Conservation (phyloP, 2,329 filamentous ascomycete species). For the Colletotrichum orchidophilum region DNA sequence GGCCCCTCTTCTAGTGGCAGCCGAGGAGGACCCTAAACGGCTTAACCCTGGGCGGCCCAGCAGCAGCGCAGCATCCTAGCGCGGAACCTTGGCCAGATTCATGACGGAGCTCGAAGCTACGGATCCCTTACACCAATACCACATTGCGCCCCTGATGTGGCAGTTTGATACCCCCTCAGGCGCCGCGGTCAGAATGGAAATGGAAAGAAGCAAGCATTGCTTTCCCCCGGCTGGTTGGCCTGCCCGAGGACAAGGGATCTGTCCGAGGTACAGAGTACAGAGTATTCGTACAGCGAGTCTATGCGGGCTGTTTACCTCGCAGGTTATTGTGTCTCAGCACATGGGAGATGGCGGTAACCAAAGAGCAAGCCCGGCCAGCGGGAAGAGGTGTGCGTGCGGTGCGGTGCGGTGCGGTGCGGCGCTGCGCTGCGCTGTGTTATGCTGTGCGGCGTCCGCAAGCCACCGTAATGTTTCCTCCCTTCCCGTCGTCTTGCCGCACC, state of each 20-base stretch:
- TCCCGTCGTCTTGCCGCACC: conserved; percentile 21
- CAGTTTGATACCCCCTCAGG: background rate
- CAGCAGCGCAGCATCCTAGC: background rate
- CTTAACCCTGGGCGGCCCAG: background rate
- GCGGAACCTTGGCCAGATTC: conserved; percentile 7
- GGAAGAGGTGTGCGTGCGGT: background rate
- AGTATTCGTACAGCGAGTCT: background rate
- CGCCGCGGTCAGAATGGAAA: background rate
- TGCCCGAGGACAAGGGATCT: background rate
- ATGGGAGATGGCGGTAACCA: too few relatives aligned
- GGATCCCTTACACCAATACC: background rate
- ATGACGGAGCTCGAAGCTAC: background rate
- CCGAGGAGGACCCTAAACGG: conserved; percentile 15
- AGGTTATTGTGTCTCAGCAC: background rate
- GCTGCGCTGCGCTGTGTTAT: background rate
- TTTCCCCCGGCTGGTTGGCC: background rate
- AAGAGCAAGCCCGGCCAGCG: background rate
- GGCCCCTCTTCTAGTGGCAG: conserved; percentile 9
- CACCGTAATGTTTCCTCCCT: conserved; percentile 27
- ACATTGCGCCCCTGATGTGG: background rate
- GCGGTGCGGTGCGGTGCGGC: too few relatives aligned
- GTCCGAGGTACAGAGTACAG: background rate
- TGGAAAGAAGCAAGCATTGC: background rate
- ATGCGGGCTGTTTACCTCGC: background rate
- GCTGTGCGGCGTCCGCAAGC: conserved; percentile 10